Base-by-base conservation (phyloP, 495 filamentous ascomycete species). In the Penicillium maclennaniae region DNA sequence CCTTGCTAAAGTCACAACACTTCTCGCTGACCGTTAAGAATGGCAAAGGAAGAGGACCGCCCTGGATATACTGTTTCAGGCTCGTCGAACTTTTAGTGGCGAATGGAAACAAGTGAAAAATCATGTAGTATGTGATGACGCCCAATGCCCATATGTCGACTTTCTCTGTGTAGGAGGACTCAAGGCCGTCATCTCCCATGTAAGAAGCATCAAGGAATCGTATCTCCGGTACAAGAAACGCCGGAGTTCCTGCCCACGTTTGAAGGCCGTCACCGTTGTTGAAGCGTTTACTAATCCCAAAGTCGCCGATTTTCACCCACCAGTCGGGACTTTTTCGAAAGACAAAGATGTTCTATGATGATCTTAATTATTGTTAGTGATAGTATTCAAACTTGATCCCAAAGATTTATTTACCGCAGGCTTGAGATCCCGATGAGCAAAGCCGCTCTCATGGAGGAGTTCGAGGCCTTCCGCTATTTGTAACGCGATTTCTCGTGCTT, bases 391-490 rank as follows among this genome's bases (percentile, higher is more conserved):
- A 5, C 19, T 12, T 20, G 6, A 1, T 17, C 4, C 20, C 23
- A 47, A 16, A 9, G 27, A 7, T n/a, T 37, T 4, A 3, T 12
- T 47, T 66, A 74, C 74, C 44, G 63, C 62, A 19, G 79, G 78
- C 51, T 81, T 81, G 1, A 79, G 43, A 61, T 80, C 77, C 23
- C 78, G 54, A 58, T 81, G 77, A 20, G 62, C 64, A 56, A 72
- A 80, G 0, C 58, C 59, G 36, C 74, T 67, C 10, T 63, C 45
- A 49, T 80, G 79, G 65, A 81, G 75, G 19, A 65, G 59, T 1
- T 54, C 26, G 3, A 80, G 54, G 1, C 69, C 77, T 48, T 74
- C 67, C 1, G 76, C 49, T 12, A 80, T 27, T 47, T 81, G 77
- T 1, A 51, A 54, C 4, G 65, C 53, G 38, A 80, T 74, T 1